These are phyloP conservation scores for Dysphania ambrosioides DNA, from an alignment of 148 eudicot species.

Conservation along the genomic window DNA sequence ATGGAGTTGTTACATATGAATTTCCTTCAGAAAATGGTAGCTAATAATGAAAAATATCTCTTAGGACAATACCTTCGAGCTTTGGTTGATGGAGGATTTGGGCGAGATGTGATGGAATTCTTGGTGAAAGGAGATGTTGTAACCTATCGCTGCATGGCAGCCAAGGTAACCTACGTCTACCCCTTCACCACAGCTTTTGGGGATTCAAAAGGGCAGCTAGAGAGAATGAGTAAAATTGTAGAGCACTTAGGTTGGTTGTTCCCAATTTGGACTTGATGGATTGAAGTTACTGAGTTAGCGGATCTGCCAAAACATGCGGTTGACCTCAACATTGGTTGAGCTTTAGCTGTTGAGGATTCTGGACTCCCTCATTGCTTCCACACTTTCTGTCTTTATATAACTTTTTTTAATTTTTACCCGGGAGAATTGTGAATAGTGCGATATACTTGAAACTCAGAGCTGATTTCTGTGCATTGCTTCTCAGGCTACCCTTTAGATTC, in stretches of 20 bases:
- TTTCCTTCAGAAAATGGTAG: not conserved
- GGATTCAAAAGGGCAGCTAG: slow-evolving; percentile 92
- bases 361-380: not conserved
- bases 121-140: slow-evolving; percentile 82
- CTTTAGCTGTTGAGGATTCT: not conserved
- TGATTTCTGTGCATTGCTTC: not conserved
- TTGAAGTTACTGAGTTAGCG: slow-evolving; percentile 16
- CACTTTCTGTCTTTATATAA: not conserved
- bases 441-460: not conserved
- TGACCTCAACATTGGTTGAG: not conserved
- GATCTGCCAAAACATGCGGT: not conserved
- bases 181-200: slow-evolving; percentile 98
- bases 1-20: not conserved
- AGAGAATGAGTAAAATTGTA: slow-evolving; percentile 70
- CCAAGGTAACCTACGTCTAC: slow-evolving; percentile 80
- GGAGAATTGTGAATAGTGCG: not conserved
- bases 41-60: slow-evolving; percentile 5
- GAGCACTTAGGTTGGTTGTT: slow-evolving; percentile 78
- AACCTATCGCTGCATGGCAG: slow-evolving; percentile 82
- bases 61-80: slow-evolving; percentile 80
- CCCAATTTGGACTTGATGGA: slow-evolving; percentile 82
- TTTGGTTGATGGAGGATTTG: slow-evolving; percentile 86
- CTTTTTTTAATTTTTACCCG: not conserved
- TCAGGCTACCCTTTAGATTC: too few species aligned
- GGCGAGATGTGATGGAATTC: slow-evolving; percentile 83